Percentiles rank a stretch among this genome's conserved stretches.
Evolutionary conservation across 345 rosid genomes (phyloP).

Genomic region (Moricandia arvensis): DNA sequence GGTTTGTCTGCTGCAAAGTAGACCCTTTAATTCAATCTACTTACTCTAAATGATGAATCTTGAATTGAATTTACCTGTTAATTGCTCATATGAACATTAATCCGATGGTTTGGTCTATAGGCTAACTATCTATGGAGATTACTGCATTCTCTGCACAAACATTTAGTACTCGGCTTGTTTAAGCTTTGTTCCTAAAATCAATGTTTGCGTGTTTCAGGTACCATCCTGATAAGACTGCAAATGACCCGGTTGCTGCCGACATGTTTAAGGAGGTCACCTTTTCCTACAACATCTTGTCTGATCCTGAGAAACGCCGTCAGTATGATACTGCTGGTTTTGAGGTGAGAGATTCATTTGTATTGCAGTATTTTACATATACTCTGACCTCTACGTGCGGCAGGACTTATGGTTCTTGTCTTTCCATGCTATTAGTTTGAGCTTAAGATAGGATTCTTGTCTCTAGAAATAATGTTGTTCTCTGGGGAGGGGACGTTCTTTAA

Average conservation of each 20-base stretch:
- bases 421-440: not conserved
- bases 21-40: slow-evolving; percentile 7
- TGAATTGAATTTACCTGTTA: not conserved
- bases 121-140: slow-evolving; percentile 11
- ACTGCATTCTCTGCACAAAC: not conserved
- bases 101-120: not conserved
- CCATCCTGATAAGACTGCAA: slow-evolving; percentile 97
- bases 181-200: not conserved
- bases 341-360: slow-evolving; percentile 53
- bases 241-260: slow-evolving; percentile 90
- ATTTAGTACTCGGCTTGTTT: not conserved
- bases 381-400: not conserved
- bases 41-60: not conserved
- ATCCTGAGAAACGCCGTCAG: slow-evolving; percentile 82
- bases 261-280: slow-evolving; percentile 94
- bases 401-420: not conserved
- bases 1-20: slow-evolving; percentile 10
- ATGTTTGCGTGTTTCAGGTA: slow-evolving; percentile 60
- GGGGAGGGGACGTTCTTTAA: not conserved
- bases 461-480: not conserved
- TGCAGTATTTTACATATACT: not conserved
- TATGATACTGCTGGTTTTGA: slow-evolving; percentile 96
- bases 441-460: slow-evolving; percentile 7
- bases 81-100: too few species aligned
- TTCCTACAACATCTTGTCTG: slow-evolving; percentile 87